Evolutionary conservation across 805 yeast genomes (phyloP).

Genomic region (Candida ascalaphidarum): DNA sequence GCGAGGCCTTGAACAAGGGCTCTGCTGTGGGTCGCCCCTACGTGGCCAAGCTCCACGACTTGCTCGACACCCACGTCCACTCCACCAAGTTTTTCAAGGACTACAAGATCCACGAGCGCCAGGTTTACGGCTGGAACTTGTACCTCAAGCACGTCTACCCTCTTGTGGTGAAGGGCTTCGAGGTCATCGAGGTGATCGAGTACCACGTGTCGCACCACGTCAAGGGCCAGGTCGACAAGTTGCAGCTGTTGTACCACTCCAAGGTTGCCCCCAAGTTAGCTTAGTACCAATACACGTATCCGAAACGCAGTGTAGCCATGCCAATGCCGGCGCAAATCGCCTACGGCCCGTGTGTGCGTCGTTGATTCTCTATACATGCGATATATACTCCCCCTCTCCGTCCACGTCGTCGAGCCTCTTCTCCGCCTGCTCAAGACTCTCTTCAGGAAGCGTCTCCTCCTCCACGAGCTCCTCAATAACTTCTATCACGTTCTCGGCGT

Average conservation of each 20-base stretch:
- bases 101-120: constrained; percentile 20
- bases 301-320: constrained; percentile 6
- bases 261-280: constrained; percentile 12
- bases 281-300: constrained; percentile 1
- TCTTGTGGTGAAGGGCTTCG: constrained; percentile 20
- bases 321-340: background rate
- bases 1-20: constrained; percentile 23
- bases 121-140: constrained; percentile 12
- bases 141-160: constrained; percentile 21
- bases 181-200: constrained; percentile 26
- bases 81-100: constrained; percentile 25
- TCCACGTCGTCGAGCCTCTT: constrained; percentile 3
- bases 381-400: background rate
- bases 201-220: constrained; percentile 18
- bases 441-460: constrained; percentile 6
- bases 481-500: constrained; percentile 1
- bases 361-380: too few relatives aligned
- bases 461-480: background rate
- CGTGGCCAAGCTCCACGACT: constrained; percentile 12
- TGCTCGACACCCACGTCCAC: constrained; percentile 29
- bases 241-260: constrained; percentile 11
- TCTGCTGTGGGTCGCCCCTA: constrained; percentile 22
- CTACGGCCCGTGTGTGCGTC: too few relatives aligned
- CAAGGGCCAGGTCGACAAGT: constrained; percentile 9
- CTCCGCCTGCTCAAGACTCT: constrained; percentile 1